Conservation (phyloP, 1,284 basidiomycete species). For the Rhizopogon parksii region DNA sequence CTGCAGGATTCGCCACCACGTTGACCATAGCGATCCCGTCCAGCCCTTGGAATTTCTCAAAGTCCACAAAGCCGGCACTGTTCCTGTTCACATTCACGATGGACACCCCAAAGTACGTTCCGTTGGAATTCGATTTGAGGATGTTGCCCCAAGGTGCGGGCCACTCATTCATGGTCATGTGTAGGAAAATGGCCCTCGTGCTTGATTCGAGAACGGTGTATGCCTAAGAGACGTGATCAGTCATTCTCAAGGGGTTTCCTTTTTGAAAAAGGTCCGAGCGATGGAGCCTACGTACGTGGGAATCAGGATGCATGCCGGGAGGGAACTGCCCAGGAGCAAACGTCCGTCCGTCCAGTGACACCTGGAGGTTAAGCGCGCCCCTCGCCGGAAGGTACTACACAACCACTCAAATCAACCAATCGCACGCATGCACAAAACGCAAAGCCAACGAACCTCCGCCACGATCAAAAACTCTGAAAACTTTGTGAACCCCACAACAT, state of each 20-base stretch:
- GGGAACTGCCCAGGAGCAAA: slow-evolving; percentile 90
- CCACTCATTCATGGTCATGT: slow-evolving; percentile 85
- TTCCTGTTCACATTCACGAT: slow-evolving; percentile 89
- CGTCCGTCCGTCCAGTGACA: slow-evolving; percentile 82
- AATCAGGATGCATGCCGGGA: slow-evolving; percentile 79
- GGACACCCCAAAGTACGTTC: slow-evolving; percentile 90
- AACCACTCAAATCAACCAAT: slow-evolving; percentile 7
- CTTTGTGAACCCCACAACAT: slow-evolving; percentile 91
- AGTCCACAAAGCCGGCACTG: slow-evolving; percentile 85
- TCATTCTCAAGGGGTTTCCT: slow-evolving; percentile 1
- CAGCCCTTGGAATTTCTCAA: slow-evolving; percentile 95
- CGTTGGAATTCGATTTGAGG: slow-evolving; percentile 96
- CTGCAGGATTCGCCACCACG: slow-evolving; percentile 75
- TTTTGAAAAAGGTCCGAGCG: background rate
- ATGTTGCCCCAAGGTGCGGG: slow-evolving; percentile 82
- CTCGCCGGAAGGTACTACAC: slow-evolving; percentile 52
- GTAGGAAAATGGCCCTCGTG: slow-evolving; percentile 90
- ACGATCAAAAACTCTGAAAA: slow-evolving; percentile 95
- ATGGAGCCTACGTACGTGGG: slow-evolving; percentile 52
- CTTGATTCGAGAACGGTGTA: slow-evolving; percentile 94
- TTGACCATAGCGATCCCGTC: slow-evolving; percentile 96
- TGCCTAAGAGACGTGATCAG: slow-evolving; percentile 40
- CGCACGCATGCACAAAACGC: background rate
- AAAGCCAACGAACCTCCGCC: slow-evolving; percentile 62
- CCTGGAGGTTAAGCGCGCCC: slow-evolving; percentile 73